phyloP scores from a whole-genome alignment of 2,329 filamentous ascomycete genomes.

The Calonectria hawksworthii region DNA sequence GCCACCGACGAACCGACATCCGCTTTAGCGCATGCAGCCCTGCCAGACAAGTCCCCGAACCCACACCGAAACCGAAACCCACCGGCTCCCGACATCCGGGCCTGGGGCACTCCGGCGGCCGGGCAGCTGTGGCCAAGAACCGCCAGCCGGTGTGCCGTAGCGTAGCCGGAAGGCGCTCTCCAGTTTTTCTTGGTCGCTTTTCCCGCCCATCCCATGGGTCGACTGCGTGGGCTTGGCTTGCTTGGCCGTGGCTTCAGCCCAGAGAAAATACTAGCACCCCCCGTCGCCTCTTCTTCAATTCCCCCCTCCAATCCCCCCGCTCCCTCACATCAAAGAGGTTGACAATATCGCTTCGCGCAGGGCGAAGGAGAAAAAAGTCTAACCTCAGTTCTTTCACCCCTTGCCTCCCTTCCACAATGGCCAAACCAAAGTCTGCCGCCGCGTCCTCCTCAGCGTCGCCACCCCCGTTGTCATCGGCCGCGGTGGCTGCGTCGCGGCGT shows the following conservation, averaged over 20 bases:
- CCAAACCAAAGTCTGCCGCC: constrained; percentile 12
- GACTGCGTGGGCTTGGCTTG: not conserved
- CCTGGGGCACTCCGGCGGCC: constrained; percentile 42
- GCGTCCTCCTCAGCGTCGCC: not conserved
- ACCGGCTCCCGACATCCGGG: constrained; percentile 25
- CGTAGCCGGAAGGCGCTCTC: not conserved
- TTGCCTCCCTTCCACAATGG: not conserved
- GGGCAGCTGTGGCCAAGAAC: constrained; percentile 7
- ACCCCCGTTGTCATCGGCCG: not conserved
- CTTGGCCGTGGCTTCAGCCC: not conserved
- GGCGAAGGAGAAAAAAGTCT: not conserved
- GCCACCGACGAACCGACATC: constrained; percentile 28
- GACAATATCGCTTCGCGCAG: not conserved
- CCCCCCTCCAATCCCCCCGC: not conserved
- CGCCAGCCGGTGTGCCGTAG: constrained; percentile 6
- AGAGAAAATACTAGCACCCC: not conserved
- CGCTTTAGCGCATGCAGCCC: constrained; percentile 5
- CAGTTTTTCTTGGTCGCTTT: not conserved
- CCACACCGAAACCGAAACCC: constrained; percentile 11
- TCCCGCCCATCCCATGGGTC: not conserved
- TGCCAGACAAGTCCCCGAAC: constrained; percentile 17
- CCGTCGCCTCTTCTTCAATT: not conserved
- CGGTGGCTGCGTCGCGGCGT: constrained; percentile 33
- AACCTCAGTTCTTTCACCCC: not conserved
- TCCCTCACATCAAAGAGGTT: not conserved